phyloP scores from a whole-genome alignment of 768 basidiomycete genomes.

The Lactarius deliciosus region DNA sequence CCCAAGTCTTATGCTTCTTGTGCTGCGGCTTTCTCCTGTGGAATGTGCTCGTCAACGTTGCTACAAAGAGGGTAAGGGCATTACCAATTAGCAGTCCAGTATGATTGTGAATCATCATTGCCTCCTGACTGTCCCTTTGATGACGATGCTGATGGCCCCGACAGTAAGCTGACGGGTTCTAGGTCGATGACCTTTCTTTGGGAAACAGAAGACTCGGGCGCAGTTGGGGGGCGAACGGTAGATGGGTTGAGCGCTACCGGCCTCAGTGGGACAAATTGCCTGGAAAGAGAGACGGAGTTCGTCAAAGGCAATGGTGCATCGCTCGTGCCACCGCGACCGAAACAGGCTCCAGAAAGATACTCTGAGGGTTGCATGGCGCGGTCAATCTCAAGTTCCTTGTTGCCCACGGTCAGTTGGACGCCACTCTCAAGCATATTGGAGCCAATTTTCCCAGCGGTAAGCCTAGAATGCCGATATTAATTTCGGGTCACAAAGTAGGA shows the following conservation, averaged over 20 bases:
- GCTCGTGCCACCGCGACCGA: conserved; percentile 41
- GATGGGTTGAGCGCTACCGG: conserved; percentile 36
- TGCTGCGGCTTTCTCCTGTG: conserved; percentile 68
- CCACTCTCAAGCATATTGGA: conserved; percentile 39
- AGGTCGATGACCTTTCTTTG: conserved; percentile 39
- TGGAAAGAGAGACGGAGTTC: conserved; percentile 36
- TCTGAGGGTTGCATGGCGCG: conserved; percentile 52
- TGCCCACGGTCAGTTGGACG: conserved; percentile 43
- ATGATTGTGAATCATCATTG: conserved; percentile 35
- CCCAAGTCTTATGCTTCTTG: conserved; percentile 87
- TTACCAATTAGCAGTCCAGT: conserved; percentile 75
- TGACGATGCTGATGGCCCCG: conserved; percentile 9
- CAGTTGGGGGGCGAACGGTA: conserved; percentile 31
- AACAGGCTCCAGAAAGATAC: conserved; percentile 65
- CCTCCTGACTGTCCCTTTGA: conserved; percentile 22
- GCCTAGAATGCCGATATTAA: conserved; percentile 38
- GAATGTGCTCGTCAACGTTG: conserved; percentile 13
- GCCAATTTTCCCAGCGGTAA: conserved; percentile 51
- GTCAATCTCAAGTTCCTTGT: conserved; percentile 68
- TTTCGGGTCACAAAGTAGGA: neutral
- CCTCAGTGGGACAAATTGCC: conserved; percentile 36
- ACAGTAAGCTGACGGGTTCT: conserved; percentile 39
- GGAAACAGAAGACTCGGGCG: conserved; percentile 29
- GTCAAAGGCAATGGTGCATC: conserved; percentile 29
- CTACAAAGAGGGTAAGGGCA: conserved; percentile 4